Base-by-base conservation (phyloP, 306 rosid species). In the Styphnolobium japonicum region DNA sequence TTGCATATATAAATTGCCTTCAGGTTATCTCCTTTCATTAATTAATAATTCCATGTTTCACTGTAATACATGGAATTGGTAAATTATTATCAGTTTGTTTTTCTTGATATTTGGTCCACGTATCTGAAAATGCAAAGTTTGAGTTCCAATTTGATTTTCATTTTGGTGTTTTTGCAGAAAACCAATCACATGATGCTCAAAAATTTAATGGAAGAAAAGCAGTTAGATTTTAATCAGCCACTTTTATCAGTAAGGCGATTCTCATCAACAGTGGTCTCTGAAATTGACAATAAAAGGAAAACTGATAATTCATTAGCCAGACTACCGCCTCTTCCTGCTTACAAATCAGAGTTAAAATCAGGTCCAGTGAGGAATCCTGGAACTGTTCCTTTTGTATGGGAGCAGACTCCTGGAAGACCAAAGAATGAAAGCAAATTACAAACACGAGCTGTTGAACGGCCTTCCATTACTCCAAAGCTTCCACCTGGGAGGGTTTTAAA, bases 351-450 rank as follows among this genome's bases (percentile, higher is more conserved):
- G 55, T 73, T 92, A 66, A 94, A 92, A 81, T 94, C 98, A 63
- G 97, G 97, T 87, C 97, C 98, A 12, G 68, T 94, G 71, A 87
- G 83, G 72, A 86, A 88, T 37, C 93, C 98, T 1, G 98, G 97
- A 80, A 86, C 87, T 21, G 97, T 94, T 83, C 98, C 98, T 80
- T 94, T 94, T 70, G 64, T 85, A 2, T 92, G 97, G 97, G 98
- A 94, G 86, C 80, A 73, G 69, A 79, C 79, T 65, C 98, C 97
- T 3, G 97, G 97, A 51, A 91, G 82, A 65, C 98, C 97, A 4
- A 94, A 89, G 84, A 85, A 84, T 80, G 95, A 91, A 75, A 73
- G 88, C 56, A 80, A 77, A 65, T 52, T 74, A 31, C 82, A 61
- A 66, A 74, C 64, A 19, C 48, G 2, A 62, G 34, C 10, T 68